phyloP scores from a whole-genome alignment of 192 early-diverging fungal genomes.

The Coemansia erecta region DNA sequence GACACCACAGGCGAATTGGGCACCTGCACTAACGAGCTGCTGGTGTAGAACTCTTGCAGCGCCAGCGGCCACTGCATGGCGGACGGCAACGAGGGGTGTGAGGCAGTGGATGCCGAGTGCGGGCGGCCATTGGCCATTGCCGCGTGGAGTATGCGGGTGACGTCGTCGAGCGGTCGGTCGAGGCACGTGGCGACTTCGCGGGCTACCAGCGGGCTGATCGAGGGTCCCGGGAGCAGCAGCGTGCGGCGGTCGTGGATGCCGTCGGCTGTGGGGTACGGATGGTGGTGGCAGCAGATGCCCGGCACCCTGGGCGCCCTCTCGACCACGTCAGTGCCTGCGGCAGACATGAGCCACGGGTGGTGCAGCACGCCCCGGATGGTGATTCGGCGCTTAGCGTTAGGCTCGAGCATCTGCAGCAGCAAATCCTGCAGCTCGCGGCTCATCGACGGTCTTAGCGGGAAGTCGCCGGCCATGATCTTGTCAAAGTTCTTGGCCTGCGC shows the following conservation, averaged over 20 bases:
- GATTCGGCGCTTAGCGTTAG: slow-evolving; percentile 32
- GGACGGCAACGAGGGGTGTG: not conserved
- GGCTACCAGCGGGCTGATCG: slow-evolving; percentile 20
- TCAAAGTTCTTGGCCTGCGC: slow-evolving; percentile 53
- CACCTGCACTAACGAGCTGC: slow-evolving; percentile 23
- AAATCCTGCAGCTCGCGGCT: slow-evolving; percentile 41
- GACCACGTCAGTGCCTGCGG: not conserved
- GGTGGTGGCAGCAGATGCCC: slow-evolving; percentile 22
- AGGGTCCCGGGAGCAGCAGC: slow-evolving; percentile 28
- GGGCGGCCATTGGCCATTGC: slow-evolving; percentile 27
- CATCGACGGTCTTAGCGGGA: slow-evolving; percentile 40
- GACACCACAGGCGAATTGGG: slow-evolving; percentile 53
- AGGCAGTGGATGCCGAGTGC: slow-evolving; percentile 3
- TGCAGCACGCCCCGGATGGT: slow-evolving; percentile 23
- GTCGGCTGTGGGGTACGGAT: slow-evolving; percentile 8
- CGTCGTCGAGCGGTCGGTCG: slow-evolving; percentile 37
- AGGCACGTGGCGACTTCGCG: slow-evolving; percentile 42
- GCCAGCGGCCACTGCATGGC: slow-evolving; percentile 17
- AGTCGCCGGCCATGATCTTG: slow-evolving; percentile 57
- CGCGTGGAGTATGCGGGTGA: slow-evolving; percentile 20
- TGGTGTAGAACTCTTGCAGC: slow-evolving; percentile 7
- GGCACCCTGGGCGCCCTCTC: not conserved
- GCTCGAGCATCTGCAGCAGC: slow-evolving; percentile 51
- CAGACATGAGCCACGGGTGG: slow-evolving; percentile 36
- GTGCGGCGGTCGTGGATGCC: slow-evolving; percentile 27